Base-by-base conservation (phyloP, 495 filamentous ascomycete genomes). In the Usnea hakonensis region DNA sequence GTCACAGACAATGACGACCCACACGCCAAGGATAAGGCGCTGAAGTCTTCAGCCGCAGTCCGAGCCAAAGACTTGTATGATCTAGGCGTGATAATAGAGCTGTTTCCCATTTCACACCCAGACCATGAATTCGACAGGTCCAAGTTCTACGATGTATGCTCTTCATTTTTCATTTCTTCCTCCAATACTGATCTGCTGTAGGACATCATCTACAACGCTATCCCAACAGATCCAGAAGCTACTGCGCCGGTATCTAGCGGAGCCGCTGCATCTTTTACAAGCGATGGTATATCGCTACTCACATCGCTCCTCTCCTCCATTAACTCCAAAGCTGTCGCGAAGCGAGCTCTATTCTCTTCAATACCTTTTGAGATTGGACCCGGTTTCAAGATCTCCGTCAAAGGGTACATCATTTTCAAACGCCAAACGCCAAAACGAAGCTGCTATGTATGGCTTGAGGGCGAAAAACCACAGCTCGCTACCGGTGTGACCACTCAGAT, bases 41-140 rank as follows among this genome's bases (percentile, higher is more conserved):
- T 86, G 26, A 86, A 85, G 43, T 88, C 87, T 44, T 84, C 86
- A 23, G 88, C 95, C 5, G 86, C 90, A 10, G 89, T 91, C 4
- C 83, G 91, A 40, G 95, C 94, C 30, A 94, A 94, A 70, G 95
- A 99, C 78, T 73, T 99, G 9, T 97, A 97, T 67, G 95, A 99
- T 70, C 79, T 97, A 9, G 92, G 93, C 11, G 90, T 97, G 14
- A 85, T 83, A 8, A 95, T 99, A 60, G 94, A 97, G 68, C 82
- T 97, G 3, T 97, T 97, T 68, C 92, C 94, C 5, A 93, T 99
- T 57, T 90, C 90, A 11, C 80, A 78, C 14, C 81, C 81, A 3
- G 85, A 83, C 23, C 82, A 86, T 69, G 82, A 85, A 46, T 99
- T 99, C 69, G 89, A 96, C 68, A 77, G 87, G 19, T 78, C 84